phyloP scores from a whole-genome alignment of 805 yeast species.

The Torulaspora microellipsoides region DNA sequence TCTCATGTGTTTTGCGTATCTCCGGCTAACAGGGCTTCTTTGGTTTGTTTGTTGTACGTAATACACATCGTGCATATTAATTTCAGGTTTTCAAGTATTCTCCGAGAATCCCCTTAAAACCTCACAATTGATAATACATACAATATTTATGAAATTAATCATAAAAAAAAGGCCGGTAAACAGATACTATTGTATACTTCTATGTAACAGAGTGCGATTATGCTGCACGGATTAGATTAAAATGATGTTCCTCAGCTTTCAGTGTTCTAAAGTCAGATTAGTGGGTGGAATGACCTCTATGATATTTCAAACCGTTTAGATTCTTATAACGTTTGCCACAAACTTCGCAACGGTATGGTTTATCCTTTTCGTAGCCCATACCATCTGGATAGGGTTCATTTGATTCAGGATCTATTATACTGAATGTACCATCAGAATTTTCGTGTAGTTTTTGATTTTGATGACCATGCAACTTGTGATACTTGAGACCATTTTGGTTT shows the following conservation, averaged over 20 bases:
- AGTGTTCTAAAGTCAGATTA: constrained; percentile 29
- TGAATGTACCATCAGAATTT: constrained; percentile 88
- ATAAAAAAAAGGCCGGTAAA: neutral
- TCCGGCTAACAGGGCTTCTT: too few species aligned
- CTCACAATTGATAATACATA: neutral
- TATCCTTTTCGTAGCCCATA: constrained; percentile 92
- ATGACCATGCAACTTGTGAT: constrained; percentile 94
- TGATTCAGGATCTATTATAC: constrained; percentile 86
- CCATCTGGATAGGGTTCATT: constrained; percentile 91
- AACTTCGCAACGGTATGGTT: constrained; percentile 96
- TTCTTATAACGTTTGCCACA: constrained; percentile 97
- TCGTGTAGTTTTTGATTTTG: constrained; percentile 89
- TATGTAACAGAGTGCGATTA: too few species aligned
- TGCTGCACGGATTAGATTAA: too few species aligned
- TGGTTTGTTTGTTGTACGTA: neutral
- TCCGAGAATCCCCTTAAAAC: neutral
- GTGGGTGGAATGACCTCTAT: constrained; percentile 97
- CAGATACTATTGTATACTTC: neutral
- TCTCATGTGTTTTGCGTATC: constrained; percentile 15
- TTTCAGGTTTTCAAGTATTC: too few species aligned
- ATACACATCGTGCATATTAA: too few species aligned
- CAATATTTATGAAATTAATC: neutral
- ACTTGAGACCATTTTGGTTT: constrained; percentile 95
- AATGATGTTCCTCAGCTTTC: too few species aligned
- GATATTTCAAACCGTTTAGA: constrained; percentile 92